These are phyloP conservation scores for Globisporangium paroecandrum DNA, from an alignment of 352 stramenopile species.

Conservation along the genomic window DNA sequence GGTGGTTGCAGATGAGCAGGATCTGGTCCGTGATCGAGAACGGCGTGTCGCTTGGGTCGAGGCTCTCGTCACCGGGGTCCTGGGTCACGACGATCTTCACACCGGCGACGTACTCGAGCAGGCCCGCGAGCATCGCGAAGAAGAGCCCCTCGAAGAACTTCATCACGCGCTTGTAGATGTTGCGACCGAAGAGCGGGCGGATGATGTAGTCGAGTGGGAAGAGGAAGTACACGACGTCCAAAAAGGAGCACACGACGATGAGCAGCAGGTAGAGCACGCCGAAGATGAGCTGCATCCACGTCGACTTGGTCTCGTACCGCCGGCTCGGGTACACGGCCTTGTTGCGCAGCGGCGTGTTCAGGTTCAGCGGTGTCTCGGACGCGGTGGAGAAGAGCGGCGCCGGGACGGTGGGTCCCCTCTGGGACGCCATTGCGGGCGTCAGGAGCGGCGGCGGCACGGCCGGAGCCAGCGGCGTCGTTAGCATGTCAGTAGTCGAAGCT, in stretches of 20 bases:
- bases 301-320: slow-evolving; percentile 40
- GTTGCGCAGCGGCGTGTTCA: slow-evolving; percentile 17
- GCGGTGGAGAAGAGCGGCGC: slow-evolving; percentile 12
- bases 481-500: not conserved
- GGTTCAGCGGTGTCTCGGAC: slow-evolving; percentile 18
- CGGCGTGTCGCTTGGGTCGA: slow-evolving; percentile 23
- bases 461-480: slow-evolving; percentile 3
- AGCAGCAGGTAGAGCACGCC: slow-evolving; percentile 46
- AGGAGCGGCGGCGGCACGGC: slow-evolving; percentile 1
- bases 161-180: slow-evolving; percentile 27
- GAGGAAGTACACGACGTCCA: slow-evolving; percentile 61
- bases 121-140: slow-evolving; percentile 56
- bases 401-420: not conserved
- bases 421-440: not conserved
- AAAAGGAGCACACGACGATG: slow-evolving; percentile 45
- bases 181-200: slow-evolving; percentile 24
- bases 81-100: slow-evolving; percentile 61
- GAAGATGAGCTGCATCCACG: slow-evolving; percentile 38
- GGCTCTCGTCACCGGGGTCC: slow-evolving; percentile 28
- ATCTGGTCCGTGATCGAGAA: slow-evolving; percentile 46
- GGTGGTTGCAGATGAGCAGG: slow-evolving; percentile 73
- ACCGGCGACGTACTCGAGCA: slow-evolving; percentile 51
- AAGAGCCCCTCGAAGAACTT: slow-evolving; percentile 44
- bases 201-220: slow-evolving; percentile 52
- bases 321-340: slow-evolving; percentile 39